These are phyloP conservation scores for Eucalyptus albens DNA, from an alignment of 345 rosid species.

Conservation along the genomic window DNA sequence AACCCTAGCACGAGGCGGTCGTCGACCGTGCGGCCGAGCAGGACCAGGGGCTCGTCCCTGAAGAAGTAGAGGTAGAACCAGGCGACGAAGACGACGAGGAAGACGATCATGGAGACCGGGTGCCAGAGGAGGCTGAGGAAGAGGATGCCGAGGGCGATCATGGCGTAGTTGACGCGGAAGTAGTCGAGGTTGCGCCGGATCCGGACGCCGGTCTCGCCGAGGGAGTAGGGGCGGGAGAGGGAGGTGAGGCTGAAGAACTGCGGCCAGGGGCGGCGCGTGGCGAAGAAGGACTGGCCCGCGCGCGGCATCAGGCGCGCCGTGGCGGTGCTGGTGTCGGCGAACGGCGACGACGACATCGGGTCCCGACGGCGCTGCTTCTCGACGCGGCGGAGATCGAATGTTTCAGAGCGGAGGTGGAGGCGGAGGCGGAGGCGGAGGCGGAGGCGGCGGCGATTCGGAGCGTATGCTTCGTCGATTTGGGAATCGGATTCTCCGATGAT, in stretches of 20 bases:
- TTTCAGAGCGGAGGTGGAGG: background rate
- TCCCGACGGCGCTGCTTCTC: background rate
- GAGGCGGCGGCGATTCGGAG: background rate
- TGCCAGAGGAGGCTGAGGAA: slow-evolving; percentile 70
- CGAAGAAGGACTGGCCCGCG: slow-evolving; percentile 12
- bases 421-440: background rate
- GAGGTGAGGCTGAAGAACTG: slow-evolving; percentile 16
- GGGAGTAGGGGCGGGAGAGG: slow-evolving; percentile 23
- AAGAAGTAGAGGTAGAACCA: slow-evolving; percentile 63
- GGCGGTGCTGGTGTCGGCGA: background rate
- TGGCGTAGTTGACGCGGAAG: slow-evolving; percentile 63
- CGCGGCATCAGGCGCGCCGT: slow-evolving; percentile 9
- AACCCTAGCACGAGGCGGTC: slow-evolving; percentile 40
- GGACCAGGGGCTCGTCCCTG: slow-evolving; percentile 29
- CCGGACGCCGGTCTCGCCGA: slow-evolving; percentile 34
- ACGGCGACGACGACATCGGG: background rate
- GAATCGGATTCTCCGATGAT: background rate
- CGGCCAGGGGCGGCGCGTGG: slow-evolving; percentile 60
- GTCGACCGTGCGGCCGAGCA: slow-evolving; percentile 24
- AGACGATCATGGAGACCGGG: slow-evolving; percentile 54
- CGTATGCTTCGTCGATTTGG: background rate
- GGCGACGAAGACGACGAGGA: slow-evolving; percentile 32
- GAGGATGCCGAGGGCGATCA: slow-evolving; percentile 30
- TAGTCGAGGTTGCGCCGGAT: slow-evolving; percentile 28
- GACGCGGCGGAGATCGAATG: background rate